Conservation (phyloP, 2,329 filamentous ascomycete genomes). For the Akanthomyces muscarius region DNA sequence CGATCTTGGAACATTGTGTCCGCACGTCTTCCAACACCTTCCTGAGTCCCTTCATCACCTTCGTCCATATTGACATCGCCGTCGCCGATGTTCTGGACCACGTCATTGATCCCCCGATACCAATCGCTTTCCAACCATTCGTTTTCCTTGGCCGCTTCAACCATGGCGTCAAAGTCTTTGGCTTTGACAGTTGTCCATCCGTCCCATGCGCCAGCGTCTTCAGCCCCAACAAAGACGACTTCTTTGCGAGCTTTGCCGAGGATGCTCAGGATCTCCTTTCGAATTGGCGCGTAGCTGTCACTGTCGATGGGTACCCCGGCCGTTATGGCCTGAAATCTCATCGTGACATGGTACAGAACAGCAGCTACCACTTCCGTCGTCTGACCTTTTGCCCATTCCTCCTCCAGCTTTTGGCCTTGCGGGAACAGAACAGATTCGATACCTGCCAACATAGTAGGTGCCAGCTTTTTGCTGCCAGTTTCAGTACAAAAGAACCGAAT, state of each 20-base stretch:
- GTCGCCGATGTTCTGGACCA: conserved; percentile 34
- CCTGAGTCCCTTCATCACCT: conserved; percentile 35
- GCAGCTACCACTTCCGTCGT: conserved; percentile 54
- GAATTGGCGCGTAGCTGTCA: conserved; percentile 41
- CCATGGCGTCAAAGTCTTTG: conserved; percentile 58
- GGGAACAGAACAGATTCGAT: conserved; percentile 54
- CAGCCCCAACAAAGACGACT: conserved; percentile 33
- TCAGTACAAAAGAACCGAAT: conserved; percentile 60
- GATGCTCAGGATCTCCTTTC: conserved; percentile 44
- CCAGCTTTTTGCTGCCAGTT: conserved; percentile 57
- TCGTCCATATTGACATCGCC: conserved; percentile 28
- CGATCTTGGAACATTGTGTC: conserved; percentile 73
- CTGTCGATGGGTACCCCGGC: conserved; percentile 37
- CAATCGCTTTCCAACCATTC: conserved; percentile 61
- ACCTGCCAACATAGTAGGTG: conserved; percentile 71
- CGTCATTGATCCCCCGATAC: conserved; percentile 57
- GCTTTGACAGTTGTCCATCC: conserved; percentile 48
- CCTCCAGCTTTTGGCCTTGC: conserved; percentile 40
- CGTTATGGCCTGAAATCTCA: conserved; percentile 42
- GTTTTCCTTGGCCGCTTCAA: conserved; percentile 52
- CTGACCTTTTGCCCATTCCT: conserved; percentile 47
- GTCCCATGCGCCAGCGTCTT: conserved; percentile 49
- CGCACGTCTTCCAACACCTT: conserved; percentile 42
- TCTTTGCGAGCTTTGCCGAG: conserved; percentile 40
- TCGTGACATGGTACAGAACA: conserved; percentile 57